Conservation (phyloP, 2,329 filamentous ascomycete species). For the Botrytis galanthina region DNA sequence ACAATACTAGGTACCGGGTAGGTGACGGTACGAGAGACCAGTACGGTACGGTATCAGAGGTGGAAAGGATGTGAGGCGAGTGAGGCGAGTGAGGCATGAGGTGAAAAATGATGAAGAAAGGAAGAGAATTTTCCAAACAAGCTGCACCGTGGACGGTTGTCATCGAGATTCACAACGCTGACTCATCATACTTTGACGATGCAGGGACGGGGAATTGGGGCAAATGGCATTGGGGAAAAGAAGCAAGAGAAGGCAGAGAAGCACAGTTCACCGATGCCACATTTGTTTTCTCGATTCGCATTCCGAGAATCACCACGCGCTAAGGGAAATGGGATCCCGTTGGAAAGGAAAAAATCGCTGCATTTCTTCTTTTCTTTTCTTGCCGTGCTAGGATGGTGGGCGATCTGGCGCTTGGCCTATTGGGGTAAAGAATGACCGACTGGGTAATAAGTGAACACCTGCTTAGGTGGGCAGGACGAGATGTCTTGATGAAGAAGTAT, state of each 20-base stretch:
- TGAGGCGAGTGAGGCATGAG: neutral
- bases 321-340: neutral
- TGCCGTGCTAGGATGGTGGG: neutral
- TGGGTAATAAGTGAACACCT: neutral
- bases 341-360: neutral
- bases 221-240: neutral
- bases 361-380: neutral
- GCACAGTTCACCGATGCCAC: neutral
- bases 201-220: neutral
- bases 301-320: neutral
- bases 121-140: neutral
- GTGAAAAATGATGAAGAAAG: neutral
- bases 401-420: neutral
- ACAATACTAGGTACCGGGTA: neutral
- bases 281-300: slow-evolving; percentile 13
- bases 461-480: too few species aligned
- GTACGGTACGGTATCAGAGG: neutral
- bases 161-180: neutral
- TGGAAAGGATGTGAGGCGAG: neutral
- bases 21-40: neutral
- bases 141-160: neutral
- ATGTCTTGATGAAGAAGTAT: too few species aligned
- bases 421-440: neutral
- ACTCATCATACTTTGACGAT: neutral
- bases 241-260: neutral